Conservation (phyloP, 768 basidiomycete species). For the Rhizopogon sp. region DNA sequence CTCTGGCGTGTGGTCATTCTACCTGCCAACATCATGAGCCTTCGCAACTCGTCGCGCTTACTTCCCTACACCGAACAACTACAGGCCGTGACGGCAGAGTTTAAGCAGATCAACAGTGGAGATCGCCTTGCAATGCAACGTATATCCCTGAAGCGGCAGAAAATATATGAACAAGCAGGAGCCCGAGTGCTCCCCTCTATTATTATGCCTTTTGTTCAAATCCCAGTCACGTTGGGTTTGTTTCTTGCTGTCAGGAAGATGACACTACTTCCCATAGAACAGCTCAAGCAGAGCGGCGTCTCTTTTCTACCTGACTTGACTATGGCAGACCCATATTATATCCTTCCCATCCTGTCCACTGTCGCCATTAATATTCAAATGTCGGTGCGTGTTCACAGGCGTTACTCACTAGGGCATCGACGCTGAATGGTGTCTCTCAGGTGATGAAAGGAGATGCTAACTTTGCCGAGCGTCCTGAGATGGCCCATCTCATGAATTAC, state of each 20-base stretch:
- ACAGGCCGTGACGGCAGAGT: conserved; percentile 46
- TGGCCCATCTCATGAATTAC: conserved; percentile 65
- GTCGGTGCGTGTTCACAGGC: conserved; percentile 32
- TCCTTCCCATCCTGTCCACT: conserved; percentile 60
- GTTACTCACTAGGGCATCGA: not conserved
- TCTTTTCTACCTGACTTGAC: conserved; percentile 76
- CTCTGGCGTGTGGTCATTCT: conserved; percentile 57
- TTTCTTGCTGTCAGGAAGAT: conserved; percentile 80
- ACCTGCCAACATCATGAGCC: conserved; percentile 52
- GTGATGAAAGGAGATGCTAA: conserved; percentile 51
- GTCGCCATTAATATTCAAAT: conserved; percentile 67
- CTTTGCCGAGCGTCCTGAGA: conserved; percentile 43
- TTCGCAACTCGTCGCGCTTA: conserved; percentile 48
- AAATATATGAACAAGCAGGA: conserved; percentile 59
- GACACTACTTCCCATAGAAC: conserved; percentile 65
- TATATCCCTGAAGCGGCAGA: conserved; percentile 39
- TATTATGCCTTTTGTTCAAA: conserved; percentile 58
- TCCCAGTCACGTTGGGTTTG: conserved; percentile 72
- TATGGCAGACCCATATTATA: conserved; percentile 64
- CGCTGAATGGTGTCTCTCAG: conserved; percentile 16
- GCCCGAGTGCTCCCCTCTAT: conserved; percentile 54
- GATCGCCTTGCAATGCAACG: conserved; percentile 40
- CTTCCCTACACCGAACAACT: conserved; percentile 40
- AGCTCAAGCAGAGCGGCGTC: conserved; percentile 74
- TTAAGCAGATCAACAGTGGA: conserved; percentile 33